Evolutionary conservation across 768 basidiomycete species (phyloP).

Genomic region (Tephrocybe sp.): DNA sequence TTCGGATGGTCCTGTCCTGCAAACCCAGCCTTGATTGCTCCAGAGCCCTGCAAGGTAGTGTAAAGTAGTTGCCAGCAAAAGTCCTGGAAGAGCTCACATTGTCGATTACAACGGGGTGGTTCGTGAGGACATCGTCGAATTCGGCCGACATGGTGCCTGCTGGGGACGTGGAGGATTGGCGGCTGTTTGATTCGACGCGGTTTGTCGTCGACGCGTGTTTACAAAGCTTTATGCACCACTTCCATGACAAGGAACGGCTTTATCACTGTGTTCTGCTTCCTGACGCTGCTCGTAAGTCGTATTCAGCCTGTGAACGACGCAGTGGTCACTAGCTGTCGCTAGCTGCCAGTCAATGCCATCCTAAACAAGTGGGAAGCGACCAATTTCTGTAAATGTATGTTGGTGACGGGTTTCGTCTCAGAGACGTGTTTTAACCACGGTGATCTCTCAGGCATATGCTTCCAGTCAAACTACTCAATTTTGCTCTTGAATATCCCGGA

Average conservation of each 20-base stretch:
- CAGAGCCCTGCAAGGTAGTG: constrained; percentile 74
- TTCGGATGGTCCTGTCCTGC: constrained; percentile 99
- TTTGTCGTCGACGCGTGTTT: constrained; percentile 6
- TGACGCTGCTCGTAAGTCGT: constrained; percentile 24
- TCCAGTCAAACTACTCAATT: constrained; percentile 83
- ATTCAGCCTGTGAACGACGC: not conserved
- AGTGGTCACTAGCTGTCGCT: not conserved
- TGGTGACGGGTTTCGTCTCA: too few relatives aligned
- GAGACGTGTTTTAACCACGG: too few relatives aligned
- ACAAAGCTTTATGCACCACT: not conserved
- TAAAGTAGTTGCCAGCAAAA: constrained; percentile 18
- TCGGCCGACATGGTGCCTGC: constrained; percentile 67
- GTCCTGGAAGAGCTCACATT: constrained; percentile 63
- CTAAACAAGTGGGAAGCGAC: constrained; percentile 86
- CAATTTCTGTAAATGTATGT: constrained; percentile 85
- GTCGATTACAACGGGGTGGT: constrained; percentile 99
- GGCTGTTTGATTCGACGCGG: constrained; percentile 11
- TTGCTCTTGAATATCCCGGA: constrained; percentile 78
- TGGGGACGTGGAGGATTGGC: not conserved
- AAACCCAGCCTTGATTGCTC: constrained; percentile 98
- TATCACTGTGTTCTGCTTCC: constrained; percentile 11
- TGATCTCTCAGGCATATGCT: constrained; percentile 99
- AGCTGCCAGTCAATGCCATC: constrained; percentile 37
- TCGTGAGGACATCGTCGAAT: constrained; percentile 93
- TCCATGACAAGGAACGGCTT: constrained; percentile 11